Base-by-base conservation (phyloP, 192 early-diverging fungal genomes). In the Podochytrium sp. region DNA sequence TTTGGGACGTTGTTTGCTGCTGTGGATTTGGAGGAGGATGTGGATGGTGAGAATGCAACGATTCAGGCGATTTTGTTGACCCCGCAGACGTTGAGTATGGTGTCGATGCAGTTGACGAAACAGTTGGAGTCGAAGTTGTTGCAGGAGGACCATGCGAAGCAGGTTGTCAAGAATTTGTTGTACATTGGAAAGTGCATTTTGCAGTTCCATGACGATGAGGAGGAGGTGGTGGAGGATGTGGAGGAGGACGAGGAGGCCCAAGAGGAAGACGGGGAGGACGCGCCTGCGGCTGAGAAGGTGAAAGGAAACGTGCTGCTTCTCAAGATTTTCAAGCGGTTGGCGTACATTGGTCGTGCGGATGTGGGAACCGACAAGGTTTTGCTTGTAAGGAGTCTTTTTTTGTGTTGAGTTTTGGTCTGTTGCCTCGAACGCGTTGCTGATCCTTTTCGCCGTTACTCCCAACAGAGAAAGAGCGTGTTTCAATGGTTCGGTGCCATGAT, bases 131-230 rank as follows among this genome's bases (percentile, higher is more conserved):
- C 81, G 20, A 40, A 52, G 20, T 43, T 78, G 34, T 38, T 98
- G 33, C 83, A 90, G 35, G 80, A 86, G 35, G 96, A 97, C 29
- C 86, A 94, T 33, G 93, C 92, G 3, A 91, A 86, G 65, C 95
- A 97, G 79, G 78, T 95, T 53, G 91, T 95, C 39, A 96, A 98
- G 86, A 98, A 98, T 79, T 74, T 98, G 65, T 92, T 93, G 73
- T 98, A 95, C 81, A 80, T 97, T 55, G 94, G 91, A 51, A 93
- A 92, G 69, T 70, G 18, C 29, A 62, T 73, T 64, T 53, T 47
- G 43, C 64, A 47, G 30, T 39, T 50, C 30, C 40, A 53, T 34
- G n/a, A 58, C n/a, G 65, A 75, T 14, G 57, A 35, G 29, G 75
- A 77, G 10, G 64, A 30, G 7, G 79, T 37, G 2, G 72, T 34